These are phyloP conservation scores for Bodo saltans DNA, from an alignment of 78 protist genomes.

Conservation along the genomic window DNA sequence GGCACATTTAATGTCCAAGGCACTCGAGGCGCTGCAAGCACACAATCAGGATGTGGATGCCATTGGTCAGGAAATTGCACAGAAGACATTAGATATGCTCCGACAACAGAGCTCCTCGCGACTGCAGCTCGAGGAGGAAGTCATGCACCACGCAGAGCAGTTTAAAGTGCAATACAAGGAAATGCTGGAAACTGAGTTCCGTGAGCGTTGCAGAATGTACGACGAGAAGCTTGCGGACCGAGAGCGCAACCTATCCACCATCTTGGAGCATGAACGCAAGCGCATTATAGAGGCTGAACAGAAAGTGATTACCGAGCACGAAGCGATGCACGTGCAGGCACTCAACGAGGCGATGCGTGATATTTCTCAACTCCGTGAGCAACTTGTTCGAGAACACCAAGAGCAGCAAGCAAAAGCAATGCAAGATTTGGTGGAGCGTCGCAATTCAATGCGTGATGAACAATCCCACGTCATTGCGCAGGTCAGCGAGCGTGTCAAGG, in stretches of 20 bases:
- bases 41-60: neutral
- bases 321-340: neutral
- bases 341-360: slow-evolving; percentile 12
- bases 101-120: neutral
- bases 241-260: neutral
- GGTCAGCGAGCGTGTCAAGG: neutral
- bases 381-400: slow-evolving; percentile 3
- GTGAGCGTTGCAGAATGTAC: neutral
- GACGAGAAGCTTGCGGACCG: neutral
- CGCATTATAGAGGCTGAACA: neutral
- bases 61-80: neutral
- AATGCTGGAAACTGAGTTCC: slow-evolving; percentile 16
- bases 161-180: slow-evolving; percentile 20
- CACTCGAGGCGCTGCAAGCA: neutral
- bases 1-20: slow-evolving; percentile 5
- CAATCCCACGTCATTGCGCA: neutral
- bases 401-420: neutral
- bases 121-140: neutral
- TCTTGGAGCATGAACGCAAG: neutral
- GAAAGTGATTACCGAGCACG: neutral
- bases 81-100: neutral
- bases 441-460: neutral
- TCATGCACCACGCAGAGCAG: neutral
- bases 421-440: neutral
- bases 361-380: neutral